Evolutionary conservation across 768 basidiomycete species (phyloP).

Genomic region (Collybiopsis luxurians): DNA sequence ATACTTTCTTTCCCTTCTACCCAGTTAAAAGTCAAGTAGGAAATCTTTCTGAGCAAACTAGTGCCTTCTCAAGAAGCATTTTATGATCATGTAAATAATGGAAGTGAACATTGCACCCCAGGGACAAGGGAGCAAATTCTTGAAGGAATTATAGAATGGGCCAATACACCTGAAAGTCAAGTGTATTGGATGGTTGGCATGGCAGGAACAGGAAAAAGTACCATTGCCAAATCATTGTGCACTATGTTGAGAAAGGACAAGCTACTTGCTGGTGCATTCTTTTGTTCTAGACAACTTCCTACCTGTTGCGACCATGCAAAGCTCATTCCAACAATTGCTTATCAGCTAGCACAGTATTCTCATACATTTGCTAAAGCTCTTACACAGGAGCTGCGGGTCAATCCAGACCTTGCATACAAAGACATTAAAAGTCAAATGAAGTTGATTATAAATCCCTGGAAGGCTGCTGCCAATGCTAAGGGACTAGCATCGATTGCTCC

Average conservation of each 20-base stretch:
- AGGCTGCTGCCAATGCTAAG: not conserved
- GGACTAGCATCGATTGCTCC: not conserved
- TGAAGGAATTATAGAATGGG: not conserved
- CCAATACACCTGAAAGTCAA: not conserved
- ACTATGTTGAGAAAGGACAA: not conserved
- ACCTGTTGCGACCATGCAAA: not conserved
- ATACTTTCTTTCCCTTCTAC: not conserved
- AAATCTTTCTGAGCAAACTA: not conserved
- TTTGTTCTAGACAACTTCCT: constrained; percentile 1
- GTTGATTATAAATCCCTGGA: not conserved
- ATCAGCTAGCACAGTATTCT: not conserved
- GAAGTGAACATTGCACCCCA: too few species aligned
- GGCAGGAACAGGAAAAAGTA: too few species aligned
- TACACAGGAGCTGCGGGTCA: not conserved
- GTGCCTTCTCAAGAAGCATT: not conserved
- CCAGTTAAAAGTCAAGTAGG: not conserved
- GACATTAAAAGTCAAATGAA: not conserved
- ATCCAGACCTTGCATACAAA: not conserved
- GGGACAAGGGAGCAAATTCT: not conserved
- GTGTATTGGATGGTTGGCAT: not conserved
- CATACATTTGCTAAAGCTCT: not conserved
- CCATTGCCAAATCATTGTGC: not conserved
- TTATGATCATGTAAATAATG: not conserved
- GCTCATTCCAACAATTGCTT: constrained; percentile 4
- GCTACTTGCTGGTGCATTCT: constrained; percentile 1